These are phyloP conservation scores for Sphaerulina vaccinii DNA, from an alignment of 2,329 filamentous ascomycete species.

Conservation along the genomic window DNA sequence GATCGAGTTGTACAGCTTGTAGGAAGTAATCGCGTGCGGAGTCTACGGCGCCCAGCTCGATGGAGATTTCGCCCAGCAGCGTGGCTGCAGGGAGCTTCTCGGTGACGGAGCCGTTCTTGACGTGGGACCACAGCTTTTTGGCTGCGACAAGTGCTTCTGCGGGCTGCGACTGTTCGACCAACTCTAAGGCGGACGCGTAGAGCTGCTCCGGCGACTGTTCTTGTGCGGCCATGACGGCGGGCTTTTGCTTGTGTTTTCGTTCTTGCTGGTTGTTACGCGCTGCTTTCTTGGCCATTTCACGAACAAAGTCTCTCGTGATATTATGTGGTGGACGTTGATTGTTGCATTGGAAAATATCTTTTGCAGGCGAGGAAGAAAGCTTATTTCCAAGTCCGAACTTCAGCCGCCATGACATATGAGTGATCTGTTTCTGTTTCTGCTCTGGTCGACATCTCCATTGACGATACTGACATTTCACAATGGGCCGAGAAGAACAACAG, in stretches of 20 bases:
- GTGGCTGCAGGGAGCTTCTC: slow-evolving; percentile 65
- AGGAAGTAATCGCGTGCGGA: slow-evolving; percentile 70
- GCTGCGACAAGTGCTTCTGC: slow-evolving; percentile 57
- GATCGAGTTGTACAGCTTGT: slow-evolving; percentile 71
- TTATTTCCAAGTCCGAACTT: too few relatives aligned
- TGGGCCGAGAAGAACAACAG: slow-evolving; percentile 75
- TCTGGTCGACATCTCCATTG: too few relatives aligned
- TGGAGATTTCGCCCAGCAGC: slow-evolving; percentile 74
- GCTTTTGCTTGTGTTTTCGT: neutral
- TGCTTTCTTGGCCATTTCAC: slow-evolving; percentile 9
- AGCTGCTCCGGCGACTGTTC: slow-evolving; percentile 56
- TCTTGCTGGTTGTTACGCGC: slow-evolving; percentile 43
- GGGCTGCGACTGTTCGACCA: slow-evolving; percentile 59
- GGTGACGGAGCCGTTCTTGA: slow-evolving; percentile 37
- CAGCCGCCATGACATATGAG: too few relatives aligned
- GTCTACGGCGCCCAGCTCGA: slow-evolving; percentile 80
- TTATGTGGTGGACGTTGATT: neutral
- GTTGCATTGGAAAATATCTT: too few relatives aligned
- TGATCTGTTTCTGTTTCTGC: too few relatives aligned
- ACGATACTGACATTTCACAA: too few relatives aligned
- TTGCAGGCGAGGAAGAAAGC: too few relatives aligned
- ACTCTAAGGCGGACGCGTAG: slow-evolving; percentile 55
- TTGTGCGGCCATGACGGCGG: slow-evolving; percentile 26
- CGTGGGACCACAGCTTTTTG: slow-evolving; percentile 53
- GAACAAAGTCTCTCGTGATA: neutral